Evolutionary conservation across 2,329 filamentous ascomycete genomes (phyloP), one percentile per base, ranked within the genome.

Genomic region (Stachybotrys echinatus): DNA sequence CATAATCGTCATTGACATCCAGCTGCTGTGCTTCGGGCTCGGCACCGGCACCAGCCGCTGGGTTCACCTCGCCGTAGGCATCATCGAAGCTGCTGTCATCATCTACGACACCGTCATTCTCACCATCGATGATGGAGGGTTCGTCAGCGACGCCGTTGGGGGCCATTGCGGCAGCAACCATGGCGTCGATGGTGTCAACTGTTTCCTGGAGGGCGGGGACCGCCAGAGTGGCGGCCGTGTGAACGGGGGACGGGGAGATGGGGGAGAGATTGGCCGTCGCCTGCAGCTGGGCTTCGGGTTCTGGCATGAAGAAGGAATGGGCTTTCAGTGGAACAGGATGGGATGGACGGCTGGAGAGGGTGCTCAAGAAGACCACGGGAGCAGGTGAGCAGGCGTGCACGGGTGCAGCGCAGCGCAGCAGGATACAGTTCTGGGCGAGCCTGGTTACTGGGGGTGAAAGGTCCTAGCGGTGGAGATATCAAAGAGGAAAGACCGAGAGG

Each of bases 221-320:
- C 52, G 74, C 67, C 49, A 73, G 64, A 43, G 75, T 65, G 22
- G 74, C 72, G 50, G 73, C 68, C 45, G 69, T 70, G 55, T 78
- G 70, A 52, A 77, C 60, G 50, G 74, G 69, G 50, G 74, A 66
- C 45, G 76, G 78, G 47, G 76, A 80, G 46, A 79, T 61, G 12
- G 76, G 77, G 45, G 71, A 77, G 50, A 81, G 67, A 63, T 74
- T 70, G 66, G 76, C 76, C 58, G 75, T 72, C 58, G 76, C 77
- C 72, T 76, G 71, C 55, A 78, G 60, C 61, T 74, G 68, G 44
- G 74, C 72, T 51, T 73, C 65, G 53, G 63, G 66, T 53, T 73
- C 71, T 61, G 69, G 69, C 75, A 79, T 79, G 64, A 72, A 70
- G 56, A n/a, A n/a, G n/a, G n/a, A 42, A 47, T 54, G 52, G 54